phyloP scores from a whole-genome alignment of 495 filamentous ascomycete genomes.

The Cladorrhinum samala region DNA sequence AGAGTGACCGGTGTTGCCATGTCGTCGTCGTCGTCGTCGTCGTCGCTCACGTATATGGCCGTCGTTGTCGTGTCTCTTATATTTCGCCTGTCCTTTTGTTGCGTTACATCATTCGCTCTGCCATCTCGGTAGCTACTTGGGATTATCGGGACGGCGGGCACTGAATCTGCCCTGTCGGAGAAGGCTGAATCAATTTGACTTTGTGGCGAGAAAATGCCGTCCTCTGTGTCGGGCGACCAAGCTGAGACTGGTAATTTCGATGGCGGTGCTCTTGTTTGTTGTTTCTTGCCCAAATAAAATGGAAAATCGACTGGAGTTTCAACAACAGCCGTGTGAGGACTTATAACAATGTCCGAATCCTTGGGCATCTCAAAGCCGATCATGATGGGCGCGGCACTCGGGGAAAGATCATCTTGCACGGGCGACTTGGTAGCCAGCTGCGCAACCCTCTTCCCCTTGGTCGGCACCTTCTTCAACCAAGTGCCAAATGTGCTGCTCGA shows the following conservation, averaged over 20 bases:
- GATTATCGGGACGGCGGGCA: conserved; percentile 54
- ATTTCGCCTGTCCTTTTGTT: conserved; percentile 1
- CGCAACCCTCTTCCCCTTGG: conserved; percentile 24
- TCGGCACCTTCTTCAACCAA: conserved; percentile 38
- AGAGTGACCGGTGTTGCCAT: conserved; percentile 37
- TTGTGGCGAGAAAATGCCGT: conserved; percentile 5
- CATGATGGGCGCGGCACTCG: conserved; percentile 66
- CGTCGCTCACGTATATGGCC: conserved; percentile 22
- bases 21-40: conserved; percentile 34
- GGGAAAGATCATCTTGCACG: conserved; percentile 56
- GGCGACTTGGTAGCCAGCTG: conserved; percentile 16
- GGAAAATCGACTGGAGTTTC: conserved; percentile 33
- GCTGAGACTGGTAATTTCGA: conserved; percentile 58
- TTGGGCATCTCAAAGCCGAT: conserved; percentile 71
- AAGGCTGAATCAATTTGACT: conserved; percentile 24
- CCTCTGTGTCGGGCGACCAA: conserved; percentile 52
- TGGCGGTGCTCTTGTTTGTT: conserved; percentile 51
- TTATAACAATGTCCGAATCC: conserved; percentile 47
- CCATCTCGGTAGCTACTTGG: conserved; percentile 23
- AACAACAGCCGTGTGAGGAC: conserved; percentile 45
- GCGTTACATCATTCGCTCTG: neutral
- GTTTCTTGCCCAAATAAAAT: conserved; percentile 29
- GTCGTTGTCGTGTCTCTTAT: conserved; percentile 12
- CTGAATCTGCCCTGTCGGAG: conserved; percentile 24
- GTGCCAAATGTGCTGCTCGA: conserved; percentile 37